A percentile compares a stretch with the other conserved stretches of the same genome.
Evolutionary conservation across 192 early-diverging fungal species (phyloP).

Genomic region (Linnemannia elongata): DNA sequence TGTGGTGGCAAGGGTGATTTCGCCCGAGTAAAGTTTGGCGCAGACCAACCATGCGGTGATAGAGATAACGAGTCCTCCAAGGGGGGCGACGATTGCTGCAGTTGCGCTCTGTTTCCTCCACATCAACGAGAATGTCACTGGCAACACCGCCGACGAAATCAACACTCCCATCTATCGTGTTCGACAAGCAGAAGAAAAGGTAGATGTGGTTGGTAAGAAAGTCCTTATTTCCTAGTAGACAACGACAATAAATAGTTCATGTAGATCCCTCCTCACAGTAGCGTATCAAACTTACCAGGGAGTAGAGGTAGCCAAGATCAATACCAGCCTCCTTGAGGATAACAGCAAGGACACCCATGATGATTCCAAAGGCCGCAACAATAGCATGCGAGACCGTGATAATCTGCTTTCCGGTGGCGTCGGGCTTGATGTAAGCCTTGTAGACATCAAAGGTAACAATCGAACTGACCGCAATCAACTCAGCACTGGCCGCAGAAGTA

Average conservation of each 20-base stretch:
- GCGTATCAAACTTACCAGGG: slow-evolving; percentile 39
- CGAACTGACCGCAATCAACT: slow-evolving; percentile 81
- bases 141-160: slow-evolving; percentile 73
- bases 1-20: slow-evolving; percentile 69
- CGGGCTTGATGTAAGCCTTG: slow-evolving; percentile 77
- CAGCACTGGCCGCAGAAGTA: slow-evolving; percentile 80
- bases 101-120: slow-evolving; percentile 74
- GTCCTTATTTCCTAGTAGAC: not conserved
- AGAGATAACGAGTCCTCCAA: slow-evolving; percentile 68
- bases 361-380: slow-evolving; percentile 71
- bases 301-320: slow-evolving; percentile 75
- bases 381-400: slow-evolving; percentile 66
- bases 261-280: not conserved
- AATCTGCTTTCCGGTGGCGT: slow-evolving; percentile 72
- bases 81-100: slow-evolving; percentile 67
- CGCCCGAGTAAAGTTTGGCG: slow-evolving; percentile 64
- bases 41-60: slow-evolving; percentile 73
- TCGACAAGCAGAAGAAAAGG: not conserved
- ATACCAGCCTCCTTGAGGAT: slow-evolving; percentile 75
- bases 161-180: slow-evolving; percentile 73
- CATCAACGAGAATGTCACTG: slow-evolving; percentile 73
- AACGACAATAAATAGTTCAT: not conserved
- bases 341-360: slow-evolving; percentile 78
- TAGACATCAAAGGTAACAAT: slow-evolving; percentile 82
- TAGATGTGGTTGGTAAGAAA: not conserved